Percentiles rank a stretch among this genome's conserved stretches.
Evolutionary conservation across 2,329 filamentous ascomycete genomes (phyloP).

Genomic region (Fusarium sp.): DNA sequence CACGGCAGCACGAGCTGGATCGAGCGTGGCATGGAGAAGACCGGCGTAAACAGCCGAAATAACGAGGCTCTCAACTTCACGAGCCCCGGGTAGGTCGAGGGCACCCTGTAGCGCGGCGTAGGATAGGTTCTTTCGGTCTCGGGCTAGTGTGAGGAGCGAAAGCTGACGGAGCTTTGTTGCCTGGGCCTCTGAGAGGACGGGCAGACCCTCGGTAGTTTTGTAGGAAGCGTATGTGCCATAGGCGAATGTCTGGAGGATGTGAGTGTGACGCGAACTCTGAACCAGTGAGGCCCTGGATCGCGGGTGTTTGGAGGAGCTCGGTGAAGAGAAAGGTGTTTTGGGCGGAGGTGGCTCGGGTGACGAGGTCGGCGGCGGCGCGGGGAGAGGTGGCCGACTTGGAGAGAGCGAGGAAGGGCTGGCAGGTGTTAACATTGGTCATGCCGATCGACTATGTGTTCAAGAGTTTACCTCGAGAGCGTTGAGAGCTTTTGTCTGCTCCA

Average conservation of each 20-base stretch:
- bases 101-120: conserved; percentile 76
- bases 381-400: conserved; percentile 87
- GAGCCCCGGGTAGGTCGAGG: conserved; percentile 74
- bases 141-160: conserved; percentile 84
- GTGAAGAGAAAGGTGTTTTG: conserved; percentile 93
- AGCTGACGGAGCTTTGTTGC: conserved; percentile 89
- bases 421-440: conserved; percentile 43
- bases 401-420: conserved; percentile 89
- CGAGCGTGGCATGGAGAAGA: conserved; percentile 84
- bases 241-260: conserved; percentile 87
- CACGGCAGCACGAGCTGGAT: conserved; percentile 80
- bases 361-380: conserved; percentile 85
- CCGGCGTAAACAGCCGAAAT: conserved; percentile 89
- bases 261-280: conserved; percentile 73
- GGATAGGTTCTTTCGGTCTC: conserved; percentile 74
- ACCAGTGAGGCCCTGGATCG: conserved; percentile 79
- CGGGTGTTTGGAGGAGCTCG: conserved; percentile 86
- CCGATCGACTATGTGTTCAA: accelerated
- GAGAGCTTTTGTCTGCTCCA: conserved; percentile 80
- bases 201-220: conserved; percentile 65
- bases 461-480: conserved; percentile 70
- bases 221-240: conserved; percentile 91
- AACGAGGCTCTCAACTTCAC: conserved; percentile 86
- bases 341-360: conserved; percentile 89
- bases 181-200: conserved; percentile 78